Conservation (phyloP, 225 moss, liverwort and hornwort genomes). For the Physcomitrium patens region DNA sequence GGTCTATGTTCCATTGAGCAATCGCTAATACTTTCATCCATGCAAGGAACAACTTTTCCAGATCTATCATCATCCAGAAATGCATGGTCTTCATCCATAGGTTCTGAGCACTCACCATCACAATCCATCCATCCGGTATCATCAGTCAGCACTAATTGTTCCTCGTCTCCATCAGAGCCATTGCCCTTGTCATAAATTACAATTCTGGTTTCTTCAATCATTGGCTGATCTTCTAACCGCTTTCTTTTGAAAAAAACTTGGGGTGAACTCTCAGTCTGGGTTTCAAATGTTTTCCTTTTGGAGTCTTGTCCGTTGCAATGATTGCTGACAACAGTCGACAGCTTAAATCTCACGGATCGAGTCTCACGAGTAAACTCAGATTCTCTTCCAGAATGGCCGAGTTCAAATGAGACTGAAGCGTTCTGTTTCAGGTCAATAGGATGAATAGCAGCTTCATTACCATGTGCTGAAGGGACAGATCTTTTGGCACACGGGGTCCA, state of each 20-base stretch:
- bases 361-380: background rate
- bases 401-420: background rate
- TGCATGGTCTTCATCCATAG: constrained; percentile 7
- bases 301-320: background rate
- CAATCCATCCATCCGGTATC: background rate
- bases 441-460: constrained; percentile 16
- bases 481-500: constrained; percentile 32
- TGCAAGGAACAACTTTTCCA: background rate
- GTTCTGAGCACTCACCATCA: background rate
- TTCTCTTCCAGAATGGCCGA: background rate
- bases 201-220: background rate
- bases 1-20: background rate
- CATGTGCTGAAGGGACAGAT: constrained; percentile 20
- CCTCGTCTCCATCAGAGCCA: background rate
- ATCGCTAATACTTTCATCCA: background rate
- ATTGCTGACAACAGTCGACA: background rate
- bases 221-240: background rate
- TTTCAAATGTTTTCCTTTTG: constrained; percentile 11
- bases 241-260: constrained; percentile 7
- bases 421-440: background rate
- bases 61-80: background rate
- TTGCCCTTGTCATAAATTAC: background rate
- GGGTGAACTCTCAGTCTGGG: background rate
- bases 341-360: background rate
- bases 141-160: background rate